Conservation (phyloP, 2,329 filamentous ascomycete species). For the Botrytis paeoniae region DNA sequence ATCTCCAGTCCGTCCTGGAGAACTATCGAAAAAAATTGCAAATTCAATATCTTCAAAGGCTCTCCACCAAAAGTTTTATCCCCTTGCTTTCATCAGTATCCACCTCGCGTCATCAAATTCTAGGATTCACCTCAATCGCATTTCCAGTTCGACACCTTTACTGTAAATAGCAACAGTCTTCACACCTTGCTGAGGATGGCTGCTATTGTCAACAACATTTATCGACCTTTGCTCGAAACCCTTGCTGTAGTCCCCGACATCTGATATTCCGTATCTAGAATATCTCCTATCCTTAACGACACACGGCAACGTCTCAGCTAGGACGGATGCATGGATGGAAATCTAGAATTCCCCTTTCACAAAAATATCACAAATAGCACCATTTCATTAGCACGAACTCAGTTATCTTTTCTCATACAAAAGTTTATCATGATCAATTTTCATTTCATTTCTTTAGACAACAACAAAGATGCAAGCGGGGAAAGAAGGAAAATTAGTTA, state of each 20-base stretch:
- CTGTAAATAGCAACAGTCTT: background rate
- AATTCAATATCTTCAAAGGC: background rate
- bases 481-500: background rate
- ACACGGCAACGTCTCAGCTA: background rate
- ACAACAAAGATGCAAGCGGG: background rate
- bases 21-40: background rate
- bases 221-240: background rate
- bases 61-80: background rate
- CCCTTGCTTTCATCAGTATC: background rate
- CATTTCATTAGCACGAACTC: background rate
- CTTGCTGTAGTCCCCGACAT: too few species aligned
- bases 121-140: too few species aligned
- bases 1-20: rapidly evolving
- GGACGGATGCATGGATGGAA: background rate
- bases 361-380: background rate
- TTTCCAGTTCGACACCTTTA: background rate
- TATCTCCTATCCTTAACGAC: background rate
- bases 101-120: background rate
- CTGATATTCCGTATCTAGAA: background rate
- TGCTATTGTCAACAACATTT: too few species aligned
- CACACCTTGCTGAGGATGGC: rapidly evolving
- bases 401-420: background rate
- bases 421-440: background rate
- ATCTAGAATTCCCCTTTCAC: background rate
- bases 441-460: background rate